Percentiles rank a stretch among this genome's conserved stretches.
phyloP scores from a whole-genome alignment of 1,284 basidiomycete species.

The Ganoderma resinaceum region DNA sequence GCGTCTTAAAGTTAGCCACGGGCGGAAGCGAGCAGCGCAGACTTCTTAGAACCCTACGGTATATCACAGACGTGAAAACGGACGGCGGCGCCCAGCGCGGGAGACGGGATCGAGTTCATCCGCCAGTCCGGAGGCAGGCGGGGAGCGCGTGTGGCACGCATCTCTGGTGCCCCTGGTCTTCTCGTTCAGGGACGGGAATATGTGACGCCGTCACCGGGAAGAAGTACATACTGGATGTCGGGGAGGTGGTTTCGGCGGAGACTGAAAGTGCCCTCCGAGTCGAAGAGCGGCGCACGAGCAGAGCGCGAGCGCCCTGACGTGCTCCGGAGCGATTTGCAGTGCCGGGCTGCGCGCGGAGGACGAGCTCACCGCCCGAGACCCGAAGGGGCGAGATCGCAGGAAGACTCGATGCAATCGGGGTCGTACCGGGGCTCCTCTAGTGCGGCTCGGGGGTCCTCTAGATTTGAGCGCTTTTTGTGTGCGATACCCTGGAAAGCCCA shows the following conservation, averaged over 20 bases:
- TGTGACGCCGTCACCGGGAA: neutral
- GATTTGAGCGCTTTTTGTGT: neutral
- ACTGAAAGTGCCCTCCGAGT: neutral
- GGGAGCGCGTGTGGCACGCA: neutral
- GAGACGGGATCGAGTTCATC: neutral
- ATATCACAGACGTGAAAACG: neutral
- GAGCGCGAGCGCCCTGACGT: neutral
- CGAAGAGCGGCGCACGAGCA: neutral
- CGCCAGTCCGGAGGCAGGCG: neutral
- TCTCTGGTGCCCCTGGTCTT: neutral
- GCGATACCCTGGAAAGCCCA: no score
- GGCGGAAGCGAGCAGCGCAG: neutral
- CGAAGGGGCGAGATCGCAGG: no score
- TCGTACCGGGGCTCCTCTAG: no score
- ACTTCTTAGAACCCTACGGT: neutral
- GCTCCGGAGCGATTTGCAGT: neutral
- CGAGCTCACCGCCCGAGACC: neutral
- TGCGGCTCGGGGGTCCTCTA: no score
- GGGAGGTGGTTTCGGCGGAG: neutral
- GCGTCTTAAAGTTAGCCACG: neutral
- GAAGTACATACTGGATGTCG: neutral
- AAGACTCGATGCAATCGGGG: no score
- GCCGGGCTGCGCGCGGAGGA: neutral
- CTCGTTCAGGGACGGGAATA: no score
- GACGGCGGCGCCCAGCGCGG: neutral